Evolutionary conservation across 805 yeast genomes (phyloP), one percentile per base, ranked within the genome.

Genomic region (Spencermartinsiella europaea): DNA sequence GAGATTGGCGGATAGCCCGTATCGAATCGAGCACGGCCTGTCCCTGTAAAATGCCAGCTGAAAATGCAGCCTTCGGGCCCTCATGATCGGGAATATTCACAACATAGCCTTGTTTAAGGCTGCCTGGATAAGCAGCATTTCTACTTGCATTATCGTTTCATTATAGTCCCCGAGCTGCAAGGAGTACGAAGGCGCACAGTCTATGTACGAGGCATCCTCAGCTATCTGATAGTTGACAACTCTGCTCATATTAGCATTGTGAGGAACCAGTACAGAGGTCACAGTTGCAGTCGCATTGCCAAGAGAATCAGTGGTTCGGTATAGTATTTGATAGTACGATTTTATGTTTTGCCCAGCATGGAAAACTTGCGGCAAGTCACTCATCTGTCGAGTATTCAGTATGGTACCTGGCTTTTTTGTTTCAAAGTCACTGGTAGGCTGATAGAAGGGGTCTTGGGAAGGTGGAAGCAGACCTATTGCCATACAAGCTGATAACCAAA

Each of bases 151-250:
- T n/a, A n/a, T n/a, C 7, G 37, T 15, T n/a, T 25, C n/a, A n/a
- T n/a, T n/a, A n/a, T n/a, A n/a, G n/a, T n/a, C n/a, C n/a, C n/a
- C 51, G 16, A 20, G 40, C 33, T 46, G 50, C n/a, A 56, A 5
- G 15, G 50, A 19, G 42, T 53, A 57, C n/a, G 59, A 54, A n/a
- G 61, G 61, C 10, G 60, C 54, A 48, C 62, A 58, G 38, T 51
- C 41, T 22, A 54, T 39, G 31, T 44, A 42, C 16, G 47, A 46
- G 2, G 62, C 38, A 22, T 58, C 62, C 42, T 58, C 61, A 38
- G 53, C 52, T 19, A 51, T 34, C 42, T 57, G 60, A 41, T 49
- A 57, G 5, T 60, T 56, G 17, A 58, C 34, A 16, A 58, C 40
- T 20, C 48, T 50, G 17, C 33, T 34, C 12, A n/a, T 16, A 25